Evolutionary conservation across 2,329 filamentous ascomycete genomes (phyloP).

Genomic region (Botrytis paeoniae): DNA sequence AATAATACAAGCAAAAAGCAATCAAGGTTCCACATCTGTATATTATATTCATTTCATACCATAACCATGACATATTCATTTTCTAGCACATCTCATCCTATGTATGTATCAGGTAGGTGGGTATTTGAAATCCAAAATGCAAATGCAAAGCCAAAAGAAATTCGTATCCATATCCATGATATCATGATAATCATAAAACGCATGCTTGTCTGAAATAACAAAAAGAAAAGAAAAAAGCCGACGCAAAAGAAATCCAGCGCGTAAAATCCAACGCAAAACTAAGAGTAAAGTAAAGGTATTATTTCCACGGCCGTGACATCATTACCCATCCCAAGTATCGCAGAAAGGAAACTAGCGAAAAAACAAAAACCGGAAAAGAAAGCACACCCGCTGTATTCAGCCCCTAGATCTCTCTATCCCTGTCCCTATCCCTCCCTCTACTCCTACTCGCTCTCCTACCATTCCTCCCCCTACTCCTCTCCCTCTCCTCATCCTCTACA

Average conservation of each 20-base stretch:
- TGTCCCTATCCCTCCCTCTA: slow-evolving; percentile 4
- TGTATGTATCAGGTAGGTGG: too few species aligned
- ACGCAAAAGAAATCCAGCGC: background rate
- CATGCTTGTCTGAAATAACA: background rate
- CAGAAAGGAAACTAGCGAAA: background rate
- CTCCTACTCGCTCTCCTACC: slow-evolving; percentile 3
- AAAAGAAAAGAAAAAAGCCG: too few species aligned
- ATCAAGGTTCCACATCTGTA: background rate
- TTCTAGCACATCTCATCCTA: background rate
- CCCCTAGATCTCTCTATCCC: background rate
- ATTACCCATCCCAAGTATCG: background rate
- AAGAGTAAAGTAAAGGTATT: background rate
- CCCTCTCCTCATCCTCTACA: background rate
- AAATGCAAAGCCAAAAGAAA: background rate
- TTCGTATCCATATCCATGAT: background rate
- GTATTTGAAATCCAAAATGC: background rate
- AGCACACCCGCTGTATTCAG: background rate
- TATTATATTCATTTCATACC: background rate
- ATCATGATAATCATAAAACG: background rate
- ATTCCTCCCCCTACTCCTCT: background rate
- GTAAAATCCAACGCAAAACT: background rate
- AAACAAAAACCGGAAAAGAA: background rate
- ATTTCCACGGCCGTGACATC: slow-evolving; percentile 4
- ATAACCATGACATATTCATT: background rate
- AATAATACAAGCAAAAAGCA: background rate